These are phyloP conservation scores for Ascochyta fabae DNA, from an alignment of 2,329 filamentous ascomycete species.

Conservation along the genomic window DNA sequence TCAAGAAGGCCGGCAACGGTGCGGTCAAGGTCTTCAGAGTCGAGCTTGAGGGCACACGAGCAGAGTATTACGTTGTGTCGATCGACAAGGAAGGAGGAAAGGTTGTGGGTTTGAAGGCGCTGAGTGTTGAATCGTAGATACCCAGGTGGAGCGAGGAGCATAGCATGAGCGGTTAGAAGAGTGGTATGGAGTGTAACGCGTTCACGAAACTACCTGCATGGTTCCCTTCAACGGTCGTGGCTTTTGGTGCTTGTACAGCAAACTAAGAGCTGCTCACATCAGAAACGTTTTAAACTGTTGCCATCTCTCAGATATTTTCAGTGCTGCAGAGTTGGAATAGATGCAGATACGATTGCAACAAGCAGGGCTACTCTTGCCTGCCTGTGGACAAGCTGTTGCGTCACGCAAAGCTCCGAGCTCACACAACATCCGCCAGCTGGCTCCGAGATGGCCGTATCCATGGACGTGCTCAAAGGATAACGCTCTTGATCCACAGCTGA, in stretches of 20 bases:
- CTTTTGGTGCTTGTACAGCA: no score
- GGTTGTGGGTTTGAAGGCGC: constrained; percentile 78
- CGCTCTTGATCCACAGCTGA: constrained; percentile 9
- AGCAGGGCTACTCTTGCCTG: neutral
- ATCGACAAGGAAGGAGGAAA: constrained; percentile 64
- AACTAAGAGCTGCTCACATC: no score
- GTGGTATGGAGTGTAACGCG: no score
- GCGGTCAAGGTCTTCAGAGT: constrained; percentile 80
- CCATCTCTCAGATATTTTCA: no score
- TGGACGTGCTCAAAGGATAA: constrained; percentile 1
- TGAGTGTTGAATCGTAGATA: constrained; percentile 69
- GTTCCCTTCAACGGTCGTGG: no score
- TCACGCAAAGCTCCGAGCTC: neutral
- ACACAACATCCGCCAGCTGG: neutral
- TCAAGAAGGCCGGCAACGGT: constrained; percentile 68
- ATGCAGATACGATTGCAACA: neutral
- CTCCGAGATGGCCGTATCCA: neutral
- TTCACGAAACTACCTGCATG: no score
- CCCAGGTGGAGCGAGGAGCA: neutral
- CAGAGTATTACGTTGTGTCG: constrained; percentile 81
- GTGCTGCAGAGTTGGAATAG: no score
- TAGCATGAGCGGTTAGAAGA: neutral
- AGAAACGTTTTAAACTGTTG: no score
- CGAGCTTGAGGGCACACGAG: constrained; percentile 65
- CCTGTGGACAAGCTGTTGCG: no score